Base-by-base conservation (phyloP, 2,329 filamentous ascomycete genomes). In the Sporothrix schenckii region DNA sequence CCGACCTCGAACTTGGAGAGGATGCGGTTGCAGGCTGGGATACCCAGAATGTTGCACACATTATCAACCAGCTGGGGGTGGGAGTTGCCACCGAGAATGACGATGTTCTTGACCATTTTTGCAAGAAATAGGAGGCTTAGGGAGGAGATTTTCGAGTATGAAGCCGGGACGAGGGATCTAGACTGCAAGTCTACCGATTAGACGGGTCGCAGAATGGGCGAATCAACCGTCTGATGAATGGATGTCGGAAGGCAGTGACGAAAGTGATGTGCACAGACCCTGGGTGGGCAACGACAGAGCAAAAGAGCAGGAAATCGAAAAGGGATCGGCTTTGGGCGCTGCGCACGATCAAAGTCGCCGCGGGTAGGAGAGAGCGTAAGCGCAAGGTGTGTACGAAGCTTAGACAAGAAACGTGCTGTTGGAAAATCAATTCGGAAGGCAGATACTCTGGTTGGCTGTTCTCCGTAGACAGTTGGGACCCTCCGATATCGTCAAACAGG, bases 1-100 rank as follows among this genome's bases (percentile, higher is more conserved):
- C 95, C 95, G 68, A 95, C 93, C 44, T 93, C 92, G 83, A 99
- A 99, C 83, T 97, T 97, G 78, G 86, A 88, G 66, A 98, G 88
- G 72, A 94, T 89, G 75, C 94, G 91, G 77, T 93, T 90, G 75
- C 93, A 92, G 24, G 88, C 85, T n/a, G 93, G 90, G 69, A 99
- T 89, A 76, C 94, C 92, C 72, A 99, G 90, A 75, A 93, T 90
- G 76, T 91, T 91, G 86, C 92, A 97, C 78, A 99, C 92, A 72
- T 86, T 91, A 76, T 96, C 90, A 74, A 92, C 92, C 75, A 98
- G 88, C 78, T 91, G 85, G 24, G 94, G 94, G 83, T 98, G 94
- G 77, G 94, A 97, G 80, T 92, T 95, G 72, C 95, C 94, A 76
- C 94, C 93, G 74, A 99, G 89, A 73, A 99, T 88, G 78, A 97